phyloP scores from a whole-genome alignment of 2,329 filamentous ascomycete species.

The Salinomyces thailandicus region DNA sequence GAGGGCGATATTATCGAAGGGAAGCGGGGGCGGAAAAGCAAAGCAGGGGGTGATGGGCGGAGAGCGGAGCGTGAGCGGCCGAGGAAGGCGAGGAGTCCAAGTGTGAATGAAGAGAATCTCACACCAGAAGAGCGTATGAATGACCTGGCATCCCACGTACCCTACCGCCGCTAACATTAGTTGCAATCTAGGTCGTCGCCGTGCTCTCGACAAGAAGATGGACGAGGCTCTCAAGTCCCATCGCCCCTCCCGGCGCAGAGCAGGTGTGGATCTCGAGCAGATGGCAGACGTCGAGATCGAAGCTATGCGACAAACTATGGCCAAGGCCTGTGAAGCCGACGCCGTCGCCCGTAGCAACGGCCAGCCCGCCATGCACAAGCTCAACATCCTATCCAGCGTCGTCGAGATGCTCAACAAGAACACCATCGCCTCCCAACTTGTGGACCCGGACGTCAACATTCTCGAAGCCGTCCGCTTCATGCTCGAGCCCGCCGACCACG shows the following conservation, averaged over 20 bases:
- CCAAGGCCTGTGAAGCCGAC: slow-evolving; percentile 76
- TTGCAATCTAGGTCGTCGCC: slow-evolving; percentile 48
- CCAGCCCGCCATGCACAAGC: slow-evolving; percentile 79
- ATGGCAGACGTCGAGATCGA: slow-evolving; percentile 85
- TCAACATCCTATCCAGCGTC: slow-evolving; percentile 87
- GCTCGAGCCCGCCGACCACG: slow-evolving; percentile 76
- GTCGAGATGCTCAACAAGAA: slow-evolving; percentile 81
- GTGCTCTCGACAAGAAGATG: slow-evolving; percentile 77
- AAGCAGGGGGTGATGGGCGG: slow-evolving; percentile 34
- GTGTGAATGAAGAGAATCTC: slow-evolving; percentile 63
- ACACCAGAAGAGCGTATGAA: slow-evolving; percentile 69
- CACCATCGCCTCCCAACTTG: slow-evolving; percentile 69
- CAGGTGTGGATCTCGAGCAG: slow-evolving; percentile 84
- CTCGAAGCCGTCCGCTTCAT: slow-evolving; percentile 94
- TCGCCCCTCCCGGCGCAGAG: slow-evolving; percentile 64
- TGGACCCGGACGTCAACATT: slow-evolving; percentile 92
- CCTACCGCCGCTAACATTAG: background rate
- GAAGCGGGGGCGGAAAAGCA: slow-evolving; percentile 42
- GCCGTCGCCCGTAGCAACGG: slow-evolving; percentile 69
- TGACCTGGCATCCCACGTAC: background rate
- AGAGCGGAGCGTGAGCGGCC: slow-evolving; percentile 31
- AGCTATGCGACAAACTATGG: slow-evolving; percentile 80
- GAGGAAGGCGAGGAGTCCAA: slow-evolving; percentile 35
- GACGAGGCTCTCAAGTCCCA: slow-evolving; percentile 80
- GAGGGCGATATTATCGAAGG: slow-evolving; percentile 45